Percentiles rank a stretch among this genome's conserved stretches.
Conservation (phyloP, 768 basidiomycete species). For the Dentipellis sp. region DNA sequence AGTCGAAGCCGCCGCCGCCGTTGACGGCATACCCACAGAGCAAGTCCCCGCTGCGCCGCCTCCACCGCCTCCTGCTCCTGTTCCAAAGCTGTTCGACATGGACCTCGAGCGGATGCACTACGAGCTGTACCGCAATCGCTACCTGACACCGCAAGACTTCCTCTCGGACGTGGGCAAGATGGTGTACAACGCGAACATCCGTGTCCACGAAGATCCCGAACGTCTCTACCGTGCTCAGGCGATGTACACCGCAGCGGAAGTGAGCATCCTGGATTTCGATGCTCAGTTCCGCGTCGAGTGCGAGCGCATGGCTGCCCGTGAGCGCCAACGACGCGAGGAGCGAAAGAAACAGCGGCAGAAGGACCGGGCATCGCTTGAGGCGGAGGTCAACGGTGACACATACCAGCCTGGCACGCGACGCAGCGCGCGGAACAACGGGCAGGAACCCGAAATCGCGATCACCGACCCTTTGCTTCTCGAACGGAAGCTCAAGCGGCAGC, state of each 20-base stretch:
- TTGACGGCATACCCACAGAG: conserved; percentile 1
- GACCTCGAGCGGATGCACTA: conserved; percentile 88
- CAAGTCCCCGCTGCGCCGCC: conserved; percentile 4
- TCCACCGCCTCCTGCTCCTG: conserved; percentile 24
- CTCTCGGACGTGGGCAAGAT: conserved; percentile 76
- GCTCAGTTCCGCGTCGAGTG: conserved; percentile 72
- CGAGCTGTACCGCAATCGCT: conserved; percentile 75
- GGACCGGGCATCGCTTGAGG: conserved; percentile 17
- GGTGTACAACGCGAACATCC: conserved; percentile 60
- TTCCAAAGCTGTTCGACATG: conserved; percentile 66
- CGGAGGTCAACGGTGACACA: conserved; percentile 24
- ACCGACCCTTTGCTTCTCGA: conserved; percentile 73
- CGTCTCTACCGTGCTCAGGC: conserved; percentile 75
- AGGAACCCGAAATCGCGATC: conserved; percentile 58
- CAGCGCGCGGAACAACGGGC: conserved; percentile 67
- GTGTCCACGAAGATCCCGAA: conserved; percentile 57
- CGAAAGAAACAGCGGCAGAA: conserved; percentile 23
- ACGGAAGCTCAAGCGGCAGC: conserved; percentile 48
- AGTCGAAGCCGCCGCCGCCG: background rate
- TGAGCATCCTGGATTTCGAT: conserved; percentile 84
- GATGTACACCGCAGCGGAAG: conserved; percentile 75
- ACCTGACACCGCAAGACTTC: conserved; percentile 84
- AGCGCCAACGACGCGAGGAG: conserved; percentile 57
- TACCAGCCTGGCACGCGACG: conserved; percentile 50
- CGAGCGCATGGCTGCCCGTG: conserved; percentile 74